Base-by-base conservation (phyloP, 257 asterid species). In the Verbena officinalis region DNA sequence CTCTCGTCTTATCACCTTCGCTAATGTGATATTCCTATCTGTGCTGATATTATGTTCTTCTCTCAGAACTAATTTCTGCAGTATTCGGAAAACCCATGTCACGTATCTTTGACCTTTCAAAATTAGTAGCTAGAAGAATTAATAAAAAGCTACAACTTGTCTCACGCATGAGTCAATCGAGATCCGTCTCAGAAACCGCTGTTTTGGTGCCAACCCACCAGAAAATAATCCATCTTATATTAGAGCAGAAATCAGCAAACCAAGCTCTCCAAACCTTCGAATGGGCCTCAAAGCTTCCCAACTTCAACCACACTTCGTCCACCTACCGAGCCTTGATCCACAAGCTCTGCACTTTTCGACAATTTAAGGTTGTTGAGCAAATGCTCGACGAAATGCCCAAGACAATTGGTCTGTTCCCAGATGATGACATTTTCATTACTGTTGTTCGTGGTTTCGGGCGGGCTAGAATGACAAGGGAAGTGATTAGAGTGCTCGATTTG, bases 361-460 rank as follows among this genome's bases (percentile, higher is more conserved):
- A 67, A 0, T 84, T 88, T 36, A 65, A 77, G 11, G 69, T 15
- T 56, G 96, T 74, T 36, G 60, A 78, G 3, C 71, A 80, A 7
- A 55, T 94, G 83, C 90, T 94, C 74, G 97, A 90, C 9, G 95
- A 94, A 94, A 94, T 94, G 95, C 91, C 87, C 38, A 71, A 75
- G 62, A 75, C 79, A 50, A 77, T 78, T 51, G 89, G 86, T 24
- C 64, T 64, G 22, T 30, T 75, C 40, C 90, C 95, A 0, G 89
- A 84, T 64, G 97, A 90, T 9, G 96, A 78, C 75, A 82, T 84
- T 69, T 90, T 94, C 51, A 56, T 90, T 52, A 94, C 97, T 0
- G 17, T 90, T 0, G 91, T 73, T 10, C 96, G 96, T 5, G 95
- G 96, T 6, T 77, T 75, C n/a, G 96, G 88, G 31, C 87, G 91